Base-by-base conservation (phyloP, 2,329 filamentous ascomycete species). In the Colletotrichum gloeosporioides region DNA sequence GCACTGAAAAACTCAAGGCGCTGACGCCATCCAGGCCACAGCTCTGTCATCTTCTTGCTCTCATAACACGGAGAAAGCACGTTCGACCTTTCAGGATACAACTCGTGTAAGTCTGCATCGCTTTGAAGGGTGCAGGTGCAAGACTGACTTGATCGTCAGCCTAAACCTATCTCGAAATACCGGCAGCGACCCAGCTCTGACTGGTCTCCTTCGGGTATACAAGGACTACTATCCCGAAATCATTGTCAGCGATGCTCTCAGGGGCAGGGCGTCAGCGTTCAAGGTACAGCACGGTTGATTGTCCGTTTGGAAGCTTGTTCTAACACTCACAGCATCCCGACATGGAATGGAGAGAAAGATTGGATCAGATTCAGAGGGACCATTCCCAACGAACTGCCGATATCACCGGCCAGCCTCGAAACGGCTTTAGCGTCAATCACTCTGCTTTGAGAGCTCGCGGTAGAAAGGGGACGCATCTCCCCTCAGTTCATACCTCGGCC, bases 221-320 rank as follows among this genome's bases (percentile, higher is more conserved):
- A 97, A 97, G 82, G 95, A 96, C 82, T 98, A 96, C 84, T 98
- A 96, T 80, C 95, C 95, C 0, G 95, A 98, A 82, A 95, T 98
- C 71, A 95, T 98, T 75, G 90, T 96, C 16, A 94, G 93, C 27
- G 93, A 94, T 78, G 88, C 91, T 6, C 90, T 92, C 34, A 87
- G 88, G 69, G 91, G 91, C 49, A 89, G 90, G 75, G 91, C 92
- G 1, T 90, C 91, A 6, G 88, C 91, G 1, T 93, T 93, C 83
- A 92, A 91, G 83, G 90, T 91, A 82, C 44, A 25, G 6, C 27
- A 16, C 13, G 8, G 25, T 15, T 29, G 32, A 9, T 18, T 34
- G 34, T n/a, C 25, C 12, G 16, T 34, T 25, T 18, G 8, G 5
- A 39, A 44, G 13, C 12, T 22, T 25, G 53, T 82, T 79, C 71